These are phyloP conservation scores for Tetrahymena borealis DNA, from an alignment of 73 alveolate genomes.

Conservation along the genomic window DNA sequence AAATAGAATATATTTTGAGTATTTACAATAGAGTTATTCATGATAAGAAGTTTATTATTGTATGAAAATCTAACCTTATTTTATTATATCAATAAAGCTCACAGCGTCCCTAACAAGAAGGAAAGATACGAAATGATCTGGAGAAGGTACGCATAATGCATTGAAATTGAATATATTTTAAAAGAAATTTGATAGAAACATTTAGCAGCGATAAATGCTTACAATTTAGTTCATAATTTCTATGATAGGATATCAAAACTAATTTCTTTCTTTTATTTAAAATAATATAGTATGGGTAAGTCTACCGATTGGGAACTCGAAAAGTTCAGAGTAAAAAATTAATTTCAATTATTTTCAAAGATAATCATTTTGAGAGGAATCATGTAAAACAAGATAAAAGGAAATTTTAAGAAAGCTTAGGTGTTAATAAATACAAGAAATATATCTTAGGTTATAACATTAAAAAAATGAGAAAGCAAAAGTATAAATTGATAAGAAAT, in stretches of 20 bases:
- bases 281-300: constrained; percentile 13
- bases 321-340: constrained; percentile 39
- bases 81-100: neutral
- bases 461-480: too few species aligned
- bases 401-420: too few species aligned
- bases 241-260: neutral
- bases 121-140: constrained; percentile 47
- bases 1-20: too few species aligned
- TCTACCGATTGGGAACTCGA: constrained; percentile 46
- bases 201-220: neutral
- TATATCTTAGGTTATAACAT: too few species aligned
- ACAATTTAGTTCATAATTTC: neutral
- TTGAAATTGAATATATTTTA: neutral
- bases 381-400: neutral
- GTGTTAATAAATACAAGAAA: too few species aligned
- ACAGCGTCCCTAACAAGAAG: constrained; percentile 39
- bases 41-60: too few species aligned
- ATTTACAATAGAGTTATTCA: too few species aligned
- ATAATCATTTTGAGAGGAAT: neutral
- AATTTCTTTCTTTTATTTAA: neutral
- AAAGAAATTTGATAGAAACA: neutral
- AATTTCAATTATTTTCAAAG: neutral
- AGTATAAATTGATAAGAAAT: too few species aligned
- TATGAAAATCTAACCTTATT: neutral
- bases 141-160: constrained; percentile 7